Evolutionary conservation across 129 eudicot species (phyloP).

Genomic region (Scalesia atractyloides): DNA sequence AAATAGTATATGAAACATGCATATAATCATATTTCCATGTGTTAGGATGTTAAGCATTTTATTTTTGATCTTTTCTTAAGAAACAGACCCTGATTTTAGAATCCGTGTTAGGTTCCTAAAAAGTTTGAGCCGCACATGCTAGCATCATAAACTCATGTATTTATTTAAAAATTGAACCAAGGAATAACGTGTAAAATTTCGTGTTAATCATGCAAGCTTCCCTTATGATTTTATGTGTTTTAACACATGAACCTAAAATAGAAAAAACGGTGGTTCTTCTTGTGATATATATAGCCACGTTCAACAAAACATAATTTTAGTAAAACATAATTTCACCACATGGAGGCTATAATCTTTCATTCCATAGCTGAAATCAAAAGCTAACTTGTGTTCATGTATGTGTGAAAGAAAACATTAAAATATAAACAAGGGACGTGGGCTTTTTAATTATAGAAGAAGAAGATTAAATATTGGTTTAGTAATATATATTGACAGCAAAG

Average conservation of each 20-base stretch:
- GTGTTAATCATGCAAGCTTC: not conserved
- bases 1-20: too few species aligned
- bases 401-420: conserved; percentile 9
- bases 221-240: conserved; percentile 10
- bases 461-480: conserved; percentile 9
- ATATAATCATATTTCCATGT: too few species aligned
- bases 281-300: conserved; percentile 1
- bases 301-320: too few species aligned
- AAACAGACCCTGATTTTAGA: too few species aligned
- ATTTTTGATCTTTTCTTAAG: too few species aligned
- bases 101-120: too few species aligned
- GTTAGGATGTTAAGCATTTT: too few species aligned
- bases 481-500: not conserved
- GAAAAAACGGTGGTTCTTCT: conserved; percentile 14
- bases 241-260: not conserved
- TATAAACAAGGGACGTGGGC: conserved; percentile 31
- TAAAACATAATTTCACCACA: not conserved
- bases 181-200: not conserved
- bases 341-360: conserved; percentile 20
- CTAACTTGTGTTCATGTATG: not conserved
- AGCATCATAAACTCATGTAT: not conserved
- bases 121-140: too few species aligned
- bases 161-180: not conserved
- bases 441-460: conserved; percentile 27
- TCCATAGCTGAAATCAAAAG: conserved; percentile 13